Base-by-base conservation (phyloP, 441 rosid species). In the Manihot esculenta region DNA sequence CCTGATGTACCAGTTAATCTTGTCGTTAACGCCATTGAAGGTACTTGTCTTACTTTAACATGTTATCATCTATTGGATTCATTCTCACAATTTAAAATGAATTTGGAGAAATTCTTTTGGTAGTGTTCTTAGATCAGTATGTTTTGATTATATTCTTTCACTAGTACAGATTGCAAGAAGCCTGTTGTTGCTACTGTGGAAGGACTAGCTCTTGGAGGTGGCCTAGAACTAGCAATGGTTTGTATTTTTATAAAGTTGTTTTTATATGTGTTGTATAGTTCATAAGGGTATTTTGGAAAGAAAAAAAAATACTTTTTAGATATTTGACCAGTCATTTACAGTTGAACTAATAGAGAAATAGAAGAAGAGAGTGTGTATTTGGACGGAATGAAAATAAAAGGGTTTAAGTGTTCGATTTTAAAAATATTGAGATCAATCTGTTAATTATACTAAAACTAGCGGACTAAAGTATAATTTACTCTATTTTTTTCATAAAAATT, bases 131-230 rank as follows among this genome's bases (percentile, higher is more conserved):
- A 30, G 4, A 10, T 24, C 26, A 3, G 15, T 66, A 41, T 49
- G 49, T 6, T 42, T 13, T 13, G 14, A 20, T 55, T 35, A 41
- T 26, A 61, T 54, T 77, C 63, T 68, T 78, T 65, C 27, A 44
- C 38, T 61, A 50, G 55, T 7, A 56, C 63, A 94, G 97, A 88
- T 82, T 87, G 89, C 74, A 88, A 84, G 85, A 94, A 92, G 85
- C 99, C 99, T 38, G 66, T 90, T 72, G 97, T 94, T 82, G 97
- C 99, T 67, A 97, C 99, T 64, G 86, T 94, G 58, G 93, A 90
- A 85, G 99, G 99, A 76, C 76, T 94, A 73, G 97, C 99, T 57
- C 93, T 94, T 72, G 99, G 99, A 76, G 99, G 99, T 80, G 99
- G 99, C 80, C 82, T 94, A 67, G 99, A 94, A 77, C 61, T 94